phyloP scores from a whole-genome alignment of 164 flowering plant species.

The Chimonanthus praecox region DNA sequence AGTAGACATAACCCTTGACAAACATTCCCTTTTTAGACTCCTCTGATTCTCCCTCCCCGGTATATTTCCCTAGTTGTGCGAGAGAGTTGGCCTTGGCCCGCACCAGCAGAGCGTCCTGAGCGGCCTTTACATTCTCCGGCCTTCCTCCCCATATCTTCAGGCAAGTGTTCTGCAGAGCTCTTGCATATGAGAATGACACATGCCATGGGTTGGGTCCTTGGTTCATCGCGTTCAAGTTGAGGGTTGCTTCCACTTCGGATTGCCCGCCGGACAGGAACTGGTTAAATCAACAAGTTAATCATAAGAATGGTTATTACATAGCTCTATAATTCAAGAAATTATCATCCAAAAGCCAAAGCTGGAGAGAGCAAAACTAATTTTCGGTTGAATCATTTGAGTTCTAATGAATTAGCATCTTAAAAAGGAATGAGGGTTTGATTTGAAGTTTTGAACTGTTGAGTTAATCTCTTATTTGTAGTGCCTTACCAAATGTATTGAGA shows the following conservation, averaged over 20 bases:
- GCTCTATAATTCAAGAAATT: neutral
- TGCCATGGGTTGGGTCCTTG: conserved; percentile 88
- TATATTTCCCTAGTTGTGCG: conserved; percentile 90
- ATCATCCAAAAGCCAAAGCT: neutral
- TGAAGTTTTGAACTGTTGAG: neutral
- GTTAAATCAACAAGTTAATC: conserved; percentile 5
- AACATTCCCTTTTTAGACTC: conserved; percentile 82
- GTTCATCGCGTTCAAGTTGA: conserved; percentile 92
- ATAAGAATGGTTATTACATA: neutral
- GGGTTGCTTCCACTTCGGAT: conserved; percentile 89
- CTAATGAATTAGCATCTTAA: neutral
- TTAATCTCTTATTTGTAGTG: too few relatives aligned
- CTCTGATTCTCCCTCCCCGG: conserved; percentile 82
- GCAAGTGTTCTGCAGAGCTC: conserved; percentile 92
- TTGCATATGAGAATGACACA: conserved; percentile 88
- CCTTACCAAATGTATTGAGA: too few relatives aligned
- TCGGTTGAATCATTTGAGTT: neutral
- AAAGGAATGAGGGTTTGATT: neutral
- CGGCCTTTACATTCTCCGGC: conserved; percentile 76
- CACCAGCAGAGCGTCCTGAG: conserved; percentile 60
- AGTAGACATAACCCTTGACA: conserved; percentile 82
- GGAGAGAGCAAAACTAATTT: neutral
- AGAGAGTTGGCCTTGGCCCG: conserved; percentile 89
- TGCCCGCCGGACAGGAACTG: conserved; percentile 96
- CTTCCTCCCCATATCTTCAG: conserved; percentile 90